A percentile compares a stretch with the other conserved stretches of the same genome.
Evolutionary conservation across 1,284 basidiomycete species (phyloP).

Genomic region (Apiotrichum mycotoxinovorans): DNA sequence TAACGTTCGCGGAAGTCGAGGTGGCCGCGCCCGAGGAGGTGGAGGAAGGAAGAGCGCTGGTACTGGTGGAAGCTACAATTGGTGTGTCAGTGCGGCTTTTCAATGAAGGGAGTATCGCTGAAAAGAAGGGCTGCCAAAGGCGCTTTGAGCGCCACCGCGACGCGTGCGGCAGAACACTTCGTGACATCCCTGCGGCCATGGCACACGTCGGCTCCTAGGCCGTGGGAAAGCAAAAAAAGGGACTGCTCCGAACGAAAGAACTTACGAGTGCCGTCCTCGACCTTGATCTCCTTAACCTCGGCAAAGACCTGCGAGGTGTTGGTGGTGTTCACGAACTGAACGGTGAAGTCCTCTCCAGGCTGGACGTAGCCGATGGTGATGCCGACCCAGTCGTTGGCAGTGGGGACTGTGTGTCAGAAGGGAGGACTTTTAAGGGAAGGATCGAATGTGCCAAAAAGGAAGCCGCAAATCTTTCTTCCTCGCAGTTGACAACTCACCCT

Average conservation of each 20-base stretch:
- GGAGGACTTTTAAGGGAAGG: background rate
- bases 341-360: constrained; percentile 45
- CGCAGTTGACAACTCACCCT: constrained; percentile 36
- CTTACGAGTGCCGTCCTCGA: constrained; percentile 37
- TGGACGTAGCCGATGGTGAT: constrained; percentile 30
- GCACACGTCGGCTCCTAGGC: background rate
- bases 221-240: background rate
- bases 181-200: background rate
- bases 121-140: too few relatives aligned
- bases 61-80: constrained; percentile 16
- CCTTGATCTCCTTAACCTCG: constrained; percentile 51
- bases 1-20: constrained; percentile 1
- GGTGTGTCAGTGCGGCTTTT: background rate
- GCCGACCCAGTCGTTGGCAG: constrained; percentile 28
- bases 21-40: background rate
- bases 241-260: constrained; percentile 49
- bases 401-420: constrained; percentile 25
- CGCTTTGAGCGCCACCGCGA: too few relatives aligned
- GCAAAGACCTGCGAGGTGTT: constrained; percentile 53
- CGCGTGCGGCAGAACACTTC: background rate
- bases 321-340: constrained; percentile 53
- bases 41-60: constrained; percentile 1
- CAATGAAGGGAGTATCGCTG: too few relatives aligned
- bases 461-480: background rate
- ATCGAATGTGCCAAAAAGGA: background rate